phyloP scores from a whole-genome alignment of 495 filamentous ascomycete genomes.

The Aspergillus biplanus region DNA sequence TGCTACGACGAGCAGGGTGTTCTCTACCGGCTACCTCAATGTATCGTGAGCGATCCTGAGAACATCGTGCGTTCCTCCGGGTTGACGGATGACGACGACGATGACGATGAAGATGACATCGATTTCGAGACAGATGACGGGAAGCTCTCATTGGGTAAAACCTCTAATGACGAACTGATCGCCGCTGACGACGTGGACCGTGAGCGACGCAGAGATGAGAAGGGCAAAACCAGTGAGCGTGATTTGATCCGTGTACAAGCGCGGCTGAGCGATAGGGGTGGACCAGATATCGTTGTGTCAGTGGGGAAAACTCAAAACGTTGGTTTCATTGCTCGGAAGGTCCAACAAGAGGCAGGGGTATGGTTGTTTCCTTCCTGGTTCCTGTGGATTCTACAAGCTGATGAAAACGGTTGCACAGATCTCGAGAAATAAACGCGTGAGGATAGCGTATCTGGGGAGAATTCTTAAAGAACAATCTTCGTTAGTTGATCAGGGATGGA shows the following conservation, averaged over 20 bases:
- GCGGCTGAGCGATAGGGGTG: constrained; percentile 70
- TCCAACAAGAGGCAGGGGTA: constrained; percentile 69
- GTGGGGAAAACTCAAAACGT: constrained; percentile 66
- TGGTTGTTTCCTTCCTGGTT: not conserved
- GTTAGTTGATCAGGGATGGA: constrained; percentile 73
- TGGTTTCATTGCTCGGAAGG: constrained; percentile 59
- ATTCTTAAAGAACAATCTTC: constrained; percentile 70
- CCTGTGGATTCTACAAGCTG: constrained; percentile 1
- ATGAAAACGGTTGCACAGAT: constrained; percentile 38
- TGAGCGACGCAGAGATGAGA: constrained; percentile 65
- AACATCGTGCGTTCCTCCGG: constrained; percentile 58
- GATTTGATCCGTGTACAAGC: constrained; percentile 62
- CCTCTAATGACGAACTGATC: constrained; percentile 50
- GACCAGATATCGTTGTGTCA: constrained; percentile 63
- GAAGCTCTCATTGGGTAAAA: constrained; percentile 47
- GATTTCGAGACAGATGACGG: constrained; percentile 50
- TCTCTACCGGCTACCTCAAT: constrained; percentile 74
- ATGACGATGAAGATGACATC: constrained; percentile 31
- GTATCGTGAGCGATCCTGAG: constrained; percentile 73
- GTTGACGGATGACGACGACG: constrained; percentile 6
- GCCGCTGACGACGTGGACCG: constrained; percentile 45
- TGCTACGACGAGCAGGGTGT: constrained; percentile 79
- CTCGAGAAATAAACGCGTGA: constrained; percentile 57
- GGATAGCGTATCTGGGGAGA: constrained; percentile 78
- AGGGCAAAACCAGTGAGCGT: constrained; percentile 57